Conservation (phyloP, 371 early-diverging fungal genomes). For the Mortierella sp. region DNA sequence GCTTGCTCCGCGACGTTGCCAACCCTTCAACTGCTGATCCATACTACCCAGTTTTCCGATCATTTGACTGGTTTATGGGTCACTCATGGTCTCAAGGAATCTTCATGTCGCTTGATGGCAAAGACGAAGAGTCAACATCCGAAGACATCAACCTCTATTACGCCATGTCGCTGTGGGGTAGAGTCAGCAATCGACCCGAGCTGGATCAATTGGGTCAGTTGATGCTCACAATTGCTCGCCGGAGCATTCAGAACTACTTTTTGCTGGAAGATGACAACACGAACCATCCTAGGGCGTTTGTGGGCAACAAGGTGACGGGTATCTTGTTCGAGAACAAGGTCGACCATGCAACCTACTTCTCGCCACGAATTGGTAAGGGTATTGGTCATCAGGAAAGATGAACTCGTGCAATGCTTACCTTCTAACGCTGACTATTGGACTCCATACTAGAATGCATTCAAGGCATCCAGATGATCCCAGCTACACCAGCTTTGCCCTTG, state of each 20-base stretch:
- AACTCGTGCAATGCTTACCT: too few species aligned
- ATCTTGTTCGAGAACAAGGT: slow-evolving; percentile 79
- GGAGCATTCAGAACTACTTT: slow-evolving; percentile 75
- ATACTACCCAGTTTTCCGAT: slow-evolving; percentile 73
- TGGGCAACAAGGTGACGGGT: slow-evolving; percentile 73
- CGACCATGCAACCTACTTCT: slow-evolving; percentile 66
- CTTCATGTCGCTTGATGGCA: slow-evolving; percentile 71
- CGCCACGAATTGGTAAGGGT: slow-evolving; percentile 19
- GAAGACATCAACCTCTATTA: slow-evolving; percentile 84
- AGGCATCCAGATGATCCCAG: slow-evolving; percentile 85
- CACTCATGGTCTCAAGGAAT: slow-evolving; percentile 87
- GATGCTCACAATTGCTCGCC: slow-evolving; percentile 65
- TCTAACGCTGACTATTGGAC: not conserved
- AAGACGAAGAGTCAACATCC: slow-evolving; percentile 81
- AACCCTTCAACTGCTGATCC: slow-evolving; percentile 64
- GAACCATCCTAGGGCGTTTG: slow-evolving; percentile 62
- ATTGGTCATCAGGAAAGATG: too few species aligned
- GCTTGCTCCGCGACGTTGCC: slow-evolving; percentile 76
- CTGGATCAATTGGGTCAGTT: slow-evolving; percentile 58
- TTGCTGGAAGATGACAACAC: slow-evolving; percentile 62
- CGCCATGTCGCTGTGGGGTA: slow-evolving; percentile 73
- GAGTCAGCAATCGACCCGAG: slow-evolving; percentile 55
- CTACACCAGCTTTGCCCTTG: slow-evolving; percentile 72
- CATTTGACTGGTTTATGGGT: slow-evolving; percentile 81
- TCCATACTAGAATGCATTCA: slow-evolving; percentile 70